A percentile compares a stretch with the other conserved stretches of the same genome.
Conservation (phyloP, 164 flowering plant genomes). For the Sedum album region DNA sequence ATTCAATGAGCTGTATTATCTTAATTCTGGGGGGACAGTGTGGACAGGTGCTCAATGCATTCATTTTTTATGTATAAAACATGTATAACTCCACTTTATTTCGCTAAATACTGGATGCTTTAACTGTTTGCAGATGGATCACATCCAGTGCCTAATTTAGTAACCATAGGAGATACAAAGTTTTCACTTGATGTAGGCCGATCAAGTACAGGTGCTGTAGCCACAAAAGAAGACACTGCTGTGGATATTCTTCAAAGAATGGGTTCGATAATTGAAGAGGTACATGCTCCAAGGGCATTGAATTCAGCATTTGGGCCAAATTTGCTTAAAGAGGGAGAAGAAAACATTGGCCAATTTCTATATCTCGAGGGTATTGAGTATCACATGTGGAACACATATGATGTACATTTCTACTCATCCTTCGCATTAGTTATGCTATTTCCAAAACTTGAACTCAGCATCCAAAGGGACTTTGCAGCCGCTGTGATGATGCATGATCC, state of each 20-base stretch:
- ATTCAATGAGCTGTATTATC: conserved; percentile 89
- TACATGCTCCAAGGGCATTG: conserved; percentile 36
- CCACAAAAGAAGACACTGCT: conserved; percentile 49
- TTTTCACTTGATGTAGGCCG: conserved; percentile 53
- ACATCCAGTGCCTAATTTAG: conserved; percentile 59
- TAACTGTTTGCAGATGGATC: conserved; percentile 57
- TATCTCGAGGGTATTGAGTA: conserved; percentile 86
- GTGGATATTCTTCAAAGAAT: conserved; percentile 57
- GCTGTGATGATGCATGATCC: conserved; percentile 88
- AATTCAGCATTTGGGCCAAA: conserved; percentile 70
- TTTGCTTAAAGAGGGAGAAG: conserved; percentile 55
- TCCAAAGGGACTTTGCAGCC: conserved; percentile 92
- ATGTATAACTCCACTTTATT: neutral
- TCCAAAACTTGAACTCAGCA: conserved; percentile 80
- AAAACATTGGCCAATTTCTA: conserved; percentile 84
- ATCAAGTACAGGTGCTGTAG: conserved; percentile 1
- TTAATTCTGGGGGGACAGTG: conserved; percentile 82
- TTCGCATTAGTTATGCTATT: conserved; percentile 69
- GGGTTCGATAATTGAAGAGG: conserved; percentile 52
- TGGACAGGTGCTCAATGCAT: conserved; percentile 70
- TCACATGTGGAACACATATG: conserved; percentile 94
- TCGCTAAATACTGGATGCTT: neutral
- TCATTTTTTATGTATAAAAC: neutral
- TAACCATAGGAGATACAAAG: conserved; percentile 30
- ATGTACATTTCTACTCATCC: conserved; percentile 90